Conservation (phyloP, 2,329 filamentous ascomycete genomes). For the Periglandula ipomoeae region DNA sequence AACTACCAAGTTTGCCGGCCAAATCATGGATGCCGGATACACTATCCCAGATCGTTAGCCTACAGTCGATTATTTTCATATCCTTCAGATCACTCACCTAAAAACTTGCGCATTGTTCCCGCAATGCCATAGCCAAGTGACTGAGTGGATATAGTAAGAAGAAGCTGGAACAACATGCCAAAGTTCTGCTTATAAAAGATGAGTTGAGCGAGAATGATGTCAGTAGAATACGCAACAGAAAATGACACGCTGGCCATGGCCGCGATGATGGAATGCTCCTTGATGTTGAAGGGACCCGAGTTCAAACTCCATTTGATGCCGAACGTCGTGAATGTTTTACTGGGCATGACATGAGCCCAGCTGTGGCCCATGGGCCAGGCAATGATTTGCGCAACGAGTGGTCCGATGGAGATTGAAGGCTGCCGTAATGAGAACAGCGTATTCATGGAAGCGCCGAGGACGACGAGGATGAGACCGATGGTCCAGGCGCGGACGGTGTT, state of each 20-base stretch:
- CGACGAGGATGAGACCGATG: constrained; percentile 48
- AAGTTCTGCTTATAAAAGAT: constrained; percentile 65
- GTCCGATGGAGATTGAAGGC: constrained; percentile 50
- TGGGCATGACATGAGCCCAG: constrained; percentile 49
- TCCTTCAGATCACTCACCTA: too few species aligned
- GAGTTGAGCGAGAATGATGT: constrained; percentile 62
- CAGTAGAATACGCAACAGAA: constrained; percentile 61
- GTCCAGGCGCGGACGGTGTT: constrained; percentile 58
- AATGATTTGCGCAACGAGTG: constrained; percentile 54
- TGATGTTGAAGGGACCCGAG: constrained; percentile 60
- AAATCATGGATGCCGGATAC: constrained; percentile 64
- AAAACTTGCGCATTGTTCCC: constrained; percentile 55
- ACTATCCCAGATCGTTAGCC: constrained; percentile 23
- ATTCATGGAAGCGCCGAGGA: constrained; percentile 51
- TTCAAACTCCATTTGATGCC: constrained; percentile 51
- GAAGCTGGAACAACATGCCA: constrained; percentile 55
- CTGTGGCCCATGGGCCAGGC: constrained; percentile 54
- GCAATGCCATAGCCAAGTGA: constrained; percentile 62
- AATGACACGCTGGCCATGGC: constrained; percentile 66
- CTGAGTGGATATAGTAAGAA: constrained; percentile 60
- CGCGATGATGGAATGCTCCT: constrained; percentile 60
- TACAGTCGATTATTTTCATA: constrained; percentile 5
- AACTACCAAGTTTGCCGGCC: constrained; percentile 58
- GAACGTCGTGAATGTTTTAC: constrained; percentile 38
- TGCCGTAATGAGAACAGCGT: constrained; percentile 54